Evolutionary conservation across 441 rosid genomes (phyloP).

Genomic region (Brassica hybrid): DNA sequence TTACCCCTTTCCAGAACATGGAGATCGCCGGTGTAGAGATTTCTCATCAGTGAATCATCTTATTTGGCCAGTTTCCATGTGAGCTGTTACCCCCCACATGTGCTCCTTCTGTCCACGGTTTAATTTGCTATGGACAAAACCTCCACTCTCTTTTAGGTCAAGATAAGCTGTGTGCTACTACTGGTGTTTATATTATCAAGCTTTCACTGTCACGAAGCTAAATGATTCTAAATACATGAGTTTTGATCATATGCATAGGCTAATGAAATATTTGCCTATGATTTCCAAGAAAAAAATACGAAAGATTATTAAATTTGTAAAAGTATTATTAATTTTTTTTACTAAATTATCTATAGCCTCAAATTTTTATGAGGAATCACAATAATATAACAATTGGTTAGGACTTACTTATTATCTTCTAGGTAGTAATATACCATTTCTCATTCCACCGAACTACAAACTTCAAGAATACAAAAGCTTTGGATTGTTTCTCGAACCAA

Average conservation of each 20-base stretch:
- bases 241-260: too few species aligned
- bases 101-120: background rate
- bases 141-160: background rate
- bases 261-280: too few species aligned
- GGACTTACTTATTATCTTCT: background rate
- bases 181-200: background rate
- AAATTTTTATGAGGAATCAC: too few species aligned
- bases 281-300: too few species aligned
- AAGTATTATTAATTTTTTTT: too few species aligned
- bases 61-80: background rate
- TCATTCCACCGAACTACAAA: background rate
- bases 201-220: background rate
- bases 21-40: background rate
- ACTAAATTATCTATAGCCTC: too few species aligned
- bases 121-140: background rate
- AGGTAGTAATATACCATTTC: background rate
- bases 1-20: background rate
- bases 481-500: background rate
- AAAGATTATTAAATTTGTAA: too few species aligned
- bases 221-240: background rate
- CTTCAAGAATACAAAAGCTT: constrained; percentile 11
- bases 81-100: background rate
- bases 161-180: background rate
- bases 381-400: background rate
- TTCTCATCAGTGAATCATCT: background rate